Evolutionary conservation across 176 grass and related monocot species (phyloP).

Genomic region (Typha latifolia): DNA sequence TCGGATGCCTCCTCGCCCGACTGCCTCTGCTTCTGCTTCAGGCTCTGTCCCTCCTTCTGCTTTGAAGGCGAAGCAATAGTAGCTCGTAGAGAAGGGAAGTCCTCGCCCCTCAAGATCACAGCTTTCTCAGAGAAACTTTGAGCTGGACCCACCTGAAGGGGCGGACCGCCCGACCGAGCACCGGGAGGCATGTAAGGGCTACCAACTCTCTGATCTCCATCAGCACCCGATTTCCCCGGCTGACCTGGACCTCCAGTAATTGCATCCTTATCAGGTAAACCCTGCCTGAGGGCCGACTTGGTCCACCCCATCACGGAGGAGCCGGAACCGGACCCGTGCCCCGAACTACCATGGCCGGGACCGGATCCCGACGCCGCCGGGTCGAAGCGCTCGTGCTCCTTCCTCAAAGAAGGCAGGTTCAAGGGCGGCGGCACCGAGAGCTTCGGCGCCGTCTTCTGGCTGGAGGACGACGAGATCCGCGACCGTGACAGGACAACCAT

Average conservation of each 20-base stretch:
- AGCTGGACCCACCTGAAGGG: conserved; percentile 6
- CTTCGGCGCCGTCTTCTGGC: conserved; percentile 55
- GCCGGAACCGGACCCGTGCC: conserved; percentile 39
- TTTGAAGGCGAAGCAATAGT: conserved; percentile 37
- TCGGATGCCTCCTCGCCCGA: conserved; percentile 25
- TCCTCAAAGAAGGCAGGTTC: conserved; percentile 87
- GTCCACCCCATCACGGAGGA: conserved; percentile 58
- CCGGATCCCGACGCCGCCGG: conserved; percentile 26
- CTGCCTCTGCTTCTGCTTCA: conserved; percentile 47
- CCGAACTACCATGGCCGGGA: conserved; percentile 23
- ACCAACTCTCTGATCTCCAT: not conserved
- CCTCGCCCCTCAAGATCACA: conserved; percentile 72
- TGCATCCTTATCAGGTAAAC: conserved; percentile 10
- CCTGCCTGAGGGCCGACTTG: conserved; percentile 30
- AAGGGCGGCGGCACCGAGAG: conserved; percentile 87
- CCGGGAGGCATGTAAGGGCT: conserved; percentile 32
- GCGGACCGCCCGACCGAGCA: conserved; percentile 17
- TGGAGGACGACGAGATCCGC: conserved; percentile 25
- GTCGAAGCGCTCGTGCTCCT: conserved; percentile 92
- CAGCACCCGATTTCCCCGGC: conserved; percentile 4
- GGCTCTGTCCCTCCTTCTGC: conserved; percentile 19
- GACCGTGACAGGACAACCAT: conserved; percentile 82
- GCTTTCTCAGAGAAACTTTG: conserved; percentile 56
- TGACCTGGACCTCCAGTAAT: not conserved
- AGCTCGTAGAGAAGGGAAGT: conserved; percentile 85